A percentile compares a stretch with the other conserved stretches of the same genome.
phyloP scores from a whole-genome alignment of 192 early-diverging fungal genomes.

The Coemansia sp. region DNA sequence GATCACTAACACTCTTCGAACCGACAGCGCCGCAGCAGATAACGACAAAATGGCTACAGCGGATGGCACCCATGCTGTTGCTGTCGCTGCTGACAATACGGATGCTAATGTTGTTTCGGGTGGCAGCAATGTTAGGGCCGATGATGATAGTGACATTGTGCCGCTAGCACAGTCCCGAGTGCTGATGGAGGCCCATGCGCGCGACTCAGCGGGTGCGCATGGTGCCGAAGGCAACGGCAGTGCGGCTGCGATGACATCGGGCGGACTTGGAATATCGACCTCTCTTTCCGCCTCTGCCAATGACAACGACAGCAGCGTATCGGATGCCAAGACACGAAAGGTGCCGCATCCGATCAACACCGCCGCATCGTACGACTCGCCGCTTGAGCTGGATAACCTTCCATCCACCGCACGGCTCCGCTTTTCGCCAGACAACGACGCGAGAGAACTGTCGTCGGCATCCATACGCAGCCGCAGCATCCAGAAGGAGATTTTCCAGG shows the following conservation, averaged over 20 bases:
- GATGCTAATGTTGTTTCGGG: background rate
- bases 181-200: slow-evolving; percentile 18
- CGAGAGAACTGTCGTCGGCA: background rate
- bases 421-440: slow-evolving; percentile 34
- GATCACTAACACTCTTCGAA: slow-evolving; percentile 12
- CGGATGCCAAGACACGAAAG: background rate
- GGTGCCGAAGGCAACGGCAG: background rate
- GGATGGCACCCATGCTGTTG: background rate
- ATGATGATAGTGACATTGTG: slow-evolving; percentile 49
- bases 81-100: background rate
- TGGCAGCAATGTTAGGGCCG: slow-evolving; percentile 8
- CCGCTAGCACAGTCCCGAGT: slow-evolving; percentile 42
- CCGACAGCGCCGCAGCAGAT: slow-evolving; percentile 24
- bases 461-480: background rate
- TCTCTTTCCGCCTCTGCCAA: background rate
- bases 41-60: background rate
- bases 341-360: slow-evolving; percentile 11
- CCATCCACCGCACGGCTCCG: slow-evolving; percentile 11
- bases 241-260: background rate
- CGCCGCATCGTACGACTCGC: background rate
- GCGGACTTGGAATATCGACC: background rate
- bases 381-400: background rate
- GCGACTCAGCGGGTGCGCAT: slow-evolving; percentile 1
- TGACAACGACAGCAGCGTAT: background rate
- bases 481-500: background rate